phyloP scores from a whole-genome alignment of 768 basidiomycete genomes.

The Xerocomellus chrysenteron region DNA sequence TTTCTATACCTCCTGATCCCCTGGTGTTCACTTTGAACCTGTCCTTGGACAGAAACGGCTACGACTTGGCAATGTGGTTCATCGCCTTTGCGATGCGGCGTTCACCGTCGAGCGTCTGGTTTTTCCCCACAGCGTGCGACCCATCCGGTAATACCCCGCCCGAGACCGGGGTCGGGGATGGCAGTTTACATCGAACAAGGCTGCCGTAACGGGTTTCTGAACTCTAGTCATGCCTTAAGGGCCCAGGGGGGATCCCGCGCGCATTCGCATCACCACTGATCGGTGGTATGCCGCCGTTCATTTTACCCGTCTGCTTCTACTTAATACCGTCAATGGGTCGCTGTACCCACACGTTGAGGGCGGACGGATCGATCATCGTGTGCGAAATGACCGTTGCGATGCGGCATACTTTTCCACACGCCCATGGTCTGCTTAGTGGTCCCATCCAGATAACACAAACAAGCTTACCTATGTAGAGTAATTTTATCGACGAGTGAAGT shows the following conservation, averaged over 20 bases:
- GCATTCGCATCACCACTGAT: conserved; percentile 2
- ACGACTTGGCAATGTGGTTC: conserved; percentile 3
- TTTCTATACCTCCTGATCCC: conserved; percentile 3
- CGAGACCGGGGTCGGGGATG: conserved; percentile 3
- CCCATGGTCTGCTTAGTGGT: too few species aligned
- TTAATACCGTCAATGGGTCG: conserved; percentile 3
- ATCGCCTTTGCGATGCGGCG: not conserved
- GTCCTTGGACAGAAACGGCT: not conserved
- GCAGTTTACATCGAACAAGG: not conserved
- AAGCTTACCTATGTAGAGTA: not conserved
- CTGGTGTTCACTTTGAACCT: not conserved
- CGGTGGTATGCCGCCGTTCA: conserved; percentile 17
- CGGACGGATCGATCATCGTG: not conserved
- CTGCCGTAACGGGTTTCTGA: conserved; percentile 3
- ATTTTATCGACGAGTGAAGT: not conserved
- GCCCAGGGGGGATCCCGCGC: not conserved
- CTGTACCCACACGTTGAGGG: not conserved
- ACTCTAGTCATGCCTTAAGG: not conserved
- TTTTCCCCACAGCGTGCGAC: conserved; percentile 2
- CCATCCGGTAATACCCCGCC: not conserved
- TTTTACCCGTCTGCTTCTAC: not conserved
- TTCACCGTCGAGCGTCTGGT: not conserved
- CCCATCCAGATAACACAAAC: too few species aligned
- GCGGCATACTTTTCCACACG: not conserved
- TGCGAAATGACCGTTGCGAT: not conserved